A percentile compares a stretch with the other conserved stretches of the same genome.
Conservation (phyloP, 345 rosid species). For the Brassica napus region DNA sequence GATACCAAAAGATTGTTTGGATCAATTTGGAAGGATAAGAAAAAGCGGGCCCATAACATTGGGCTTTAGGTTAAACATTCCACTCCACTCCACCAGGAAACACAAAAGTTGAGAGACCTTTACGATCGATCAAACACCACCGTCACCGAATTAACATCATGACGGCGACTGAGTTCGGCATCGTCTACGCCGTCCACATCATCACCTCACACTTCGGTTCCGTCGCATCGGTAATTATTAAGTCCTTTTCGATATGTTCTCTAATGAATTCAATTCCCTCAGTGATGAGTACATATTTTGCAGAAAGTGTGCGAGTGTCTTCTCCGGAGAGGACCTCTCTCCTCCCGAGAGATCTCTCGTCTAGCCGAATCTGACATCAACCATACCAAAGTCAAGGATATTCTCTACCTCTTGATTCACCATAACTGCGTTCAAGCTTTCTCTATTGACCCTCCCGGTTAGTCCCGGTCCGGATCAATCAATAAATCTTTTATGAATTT, state of each 20-base stretch:
- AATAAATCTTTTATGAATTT: not conserved
- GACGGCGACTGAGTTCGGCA: conserved; percentile 52
- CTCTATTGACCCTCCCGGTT: conserved; percentile 48
- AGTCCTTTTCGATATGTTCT: not conserved
- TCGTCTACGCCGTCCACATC: conserved; percentile 69
- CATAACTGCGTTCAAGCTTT: conserved; percentile 90
- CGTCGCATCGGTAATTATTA: conserved; percentile 60
- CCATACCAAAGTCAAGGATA: conserved; percentile 56
- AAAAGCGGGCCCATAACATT: not conserved
- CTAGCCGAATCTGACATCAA: conserved; percentile 46
- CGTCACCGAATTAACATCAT: conserved; percentile 27
- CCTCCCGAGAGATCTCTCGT: conserved; percentile 49
- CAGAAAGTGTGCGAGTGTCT: conserved; percentile 91
- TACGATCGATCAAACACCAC: not conserved
- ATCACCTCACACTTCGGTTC: conserved; percentile 78
- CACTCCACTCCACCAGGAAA: not conserved
- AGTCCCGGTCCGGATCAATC: not conserved
- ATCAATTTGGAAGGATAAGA: not conserved
- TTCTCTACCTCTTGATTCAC: conserved; percentile 68
- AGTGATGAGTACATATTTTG: not conserved
- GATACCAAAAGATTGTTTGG: not conserved
- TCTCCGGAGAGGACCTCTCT: conserved; percentile 64
- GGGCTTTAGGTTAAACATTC: not conserved
- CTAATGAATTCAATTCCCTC: too few species aligned
- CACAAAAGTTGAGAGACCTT: not conserved